Percentiles rank a stretch among this genome's conserved stretches.
These are phyloP conservation scores for Rhodotorula sp. DNA, from an alignment of 1,284 basidiomycete species.

Conservation along the genomic window DNA sequence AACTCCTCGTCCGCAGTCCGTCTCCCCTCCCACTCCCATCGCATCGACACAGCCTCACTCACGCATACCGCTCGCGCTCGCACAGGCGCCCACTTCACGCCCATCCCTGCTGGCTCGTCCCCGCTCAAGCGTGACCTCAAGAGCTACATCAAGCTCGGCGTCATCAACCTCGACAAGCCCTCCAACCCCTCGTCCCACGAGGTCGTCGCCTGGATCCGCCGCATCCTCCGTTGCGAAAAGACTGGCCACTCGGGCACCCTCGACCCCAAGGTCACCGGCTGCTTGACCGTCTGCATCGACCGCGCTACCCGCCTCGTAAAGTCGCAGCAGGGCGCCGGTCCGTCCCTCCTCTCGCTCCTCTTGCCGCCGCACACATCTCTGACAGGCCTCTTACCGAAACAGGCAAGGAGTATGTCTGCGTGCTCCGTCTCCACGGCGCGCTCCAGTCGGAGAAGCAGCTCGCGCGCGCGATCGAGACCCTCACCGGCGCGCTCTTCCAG, in stretches of 20 bases:
- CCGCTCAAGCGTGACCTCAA: constrained; percentile 91
- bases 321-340: constrained; percentile 92
- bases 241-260: constrained; percentile 97
- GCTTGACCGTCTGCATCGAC: constrained; percentile 98
- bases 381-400: constrained; percentile 24
- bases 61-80: no score
- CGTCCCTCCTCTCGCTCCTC: constrained; percentile 47
- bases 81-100: constrained; percentile 93
- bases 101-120: constrained; percentile 67
- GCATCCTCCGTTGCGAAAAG: constrained; percentile 95
- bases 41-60: background rate
- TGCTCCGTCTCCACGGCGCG: constrained; percentile 84
- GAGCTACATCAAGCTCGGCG: constrained; percentile 93
- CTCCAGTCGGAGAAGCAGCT: constrained; percentile 81
- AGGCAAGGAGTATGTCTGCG: constrained; percentile 99
- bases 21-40: background rate
- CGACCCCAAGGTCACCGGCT: constrained; percentile 98
- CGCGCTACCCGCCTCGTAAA: constrained; percentile 99
- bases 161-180: constrained; percentile 99
- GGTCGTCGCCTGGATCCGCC: constrained; percentile 97
- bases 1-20: constrained; percentile 54
- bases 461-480: constrained; percentile 89
- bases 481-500: constrained; percentile 98
- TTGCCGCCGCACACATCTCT: no score
- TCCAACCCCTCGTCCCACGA: constrained; percentile 99